Percentiles rank a stretch among this genome's conserved stretches.
Evolutionary conservation across 805 yeast species (phyloP).

Genomic region (Candida andamanensis): DNA sequence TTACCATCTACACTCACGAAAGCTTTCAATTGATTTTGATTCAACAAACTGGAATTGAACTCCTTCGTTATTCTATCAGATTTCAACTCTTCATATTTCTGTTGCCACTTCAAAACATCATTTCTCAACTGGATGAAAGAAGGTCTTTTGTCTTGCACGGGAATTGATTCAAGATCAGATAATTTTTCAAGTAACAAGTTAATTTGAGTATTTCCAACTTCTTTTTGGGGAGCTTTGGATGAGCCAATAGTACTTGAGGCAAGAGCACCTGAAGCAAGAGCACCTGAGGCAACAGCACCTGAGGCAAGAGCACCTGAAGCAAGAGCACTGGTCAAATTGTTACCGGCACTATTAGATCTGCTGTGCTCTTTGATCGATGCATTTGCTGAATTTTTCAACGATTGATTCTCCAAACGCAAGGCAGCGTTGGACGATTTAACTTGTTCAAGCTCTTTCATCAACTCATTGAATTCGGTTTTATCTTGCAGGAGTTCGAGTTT

Average conservation of each 20-base stretch:
- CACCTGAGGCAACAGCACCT: slow-evolving; percentile 3
- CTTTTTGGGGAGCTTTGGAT: neutral
- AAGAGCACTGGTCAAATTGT: slow-evolving; percentile 6
- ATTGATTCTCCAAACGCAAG: slow-evolving; percentile 34
- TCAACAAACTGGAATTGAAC: slow-evolving; percentile 15
- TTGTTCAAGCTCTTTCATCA: slow-evolving; percentile 21
- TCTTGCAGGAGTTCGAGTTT: slow-evolving; percentile 4
- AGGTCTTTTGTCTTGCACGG: slow-evolving; percentile 6
- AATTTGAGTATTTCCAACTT: slow-evolving; percentile 14
- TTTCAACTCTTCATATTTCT: slow-evolving; percentile 46
- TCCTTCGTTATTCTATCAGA: slow-evolving; percentile 21
- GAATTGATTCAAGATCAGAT: slow-evolving; percentile 18
- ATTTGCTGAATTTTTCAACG: slow-evolving; percentile 22
- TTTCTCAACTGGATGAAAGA: slow-evolving; percentile 15
- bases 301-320: slow-evolving; percentile 2
- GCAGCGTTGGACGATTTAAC: slow-evolving; percentile 28
- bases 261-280: neutral
- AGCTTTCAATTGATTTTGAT: slow-evolving; percentile 21
- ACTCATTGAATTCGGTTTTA: slow-evolving; percentile 7
- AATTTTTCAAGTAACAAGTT: slow-evolving; percentile 23
- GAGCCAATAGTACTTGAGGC: too few species aligned
- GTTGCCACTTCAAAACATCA: slow-evolving; percentile 45
- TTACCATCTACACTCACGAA: slow-evolving; percentile 38
- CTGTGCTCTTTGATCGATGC: slow-evolving; percentile 10
- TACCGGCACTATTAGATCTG: slow-evolving; percentile 7